phyloP scores from a whole-genome alignment of 768 basidiomycete species.

The Scleroderma bovista region DNA sequence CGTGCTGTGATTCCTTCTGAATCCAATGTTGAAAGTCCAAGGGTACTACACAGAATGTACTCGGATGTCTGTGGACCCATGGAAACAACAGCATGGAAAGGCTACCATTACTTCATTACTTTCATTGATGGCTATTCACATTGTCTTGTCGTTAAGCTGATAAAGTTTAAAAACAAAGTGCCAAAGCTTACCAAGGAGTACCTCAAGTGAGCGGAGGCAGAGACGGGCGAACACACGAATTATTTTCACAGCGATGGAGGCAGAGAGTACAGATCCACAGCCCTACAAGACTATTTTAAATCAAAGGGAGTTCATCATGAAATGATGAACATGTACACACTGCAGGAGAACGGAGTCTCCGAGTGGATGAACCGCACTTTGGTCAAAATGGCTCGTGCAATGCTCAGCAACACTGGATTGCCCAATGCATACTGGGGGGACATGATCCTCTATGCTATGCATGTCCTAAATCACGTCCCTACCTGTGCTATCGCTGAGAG shows the following conservation, averaged over 20 bases:
- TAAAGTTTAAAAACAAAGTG: slow-evolving; percentile 11
- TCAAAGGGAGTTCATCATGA: slow-evolving; percentile 14
- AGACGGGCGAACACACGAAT: slow-evolving; percentile 14
- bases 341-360: slow-evolving; percentile 41
- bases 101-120: slow-evolving; percentile 13
- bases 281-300: slow-evolving; percentile 3
- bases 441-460: background rate
- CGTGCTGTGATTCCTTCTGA: slow-evolving; percentile 6
- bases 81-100: background rate
- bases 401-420: slow-evolving; percentile 16
- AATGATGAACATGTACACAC: slow-evolving; percentile 19
- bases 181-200: slow-evolving; percentile 7
- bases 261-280: slow-evolving; percentile 14
- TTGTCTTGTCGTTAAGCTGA: slow-evolving; percentile 7
- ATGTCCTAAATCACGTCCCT: background rate
- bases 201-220: slow-evolving; percentile 5
- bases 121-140: slow-evolving; percentile 17
- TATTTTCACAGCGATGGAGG: slow-evolving; percentile 18
- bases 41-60: slow-evolving; percentile 3
- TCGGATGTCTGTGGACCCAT: slow-evolving; percentile 18
- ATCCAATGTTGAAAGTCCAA: slow-evolving; percentile 1
- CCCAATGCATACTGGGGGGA: slow-evolving; percentile 5
- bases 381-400: slow-evolving; percentile 23
- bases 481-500: slow-evolving; percentile 1
- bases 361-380: slow-evolving; percentile 35